Evolutionary conservation across 768 basidiomycete genomes (phyloP).

Genomic region (Kwoniella sp.): DNA sequence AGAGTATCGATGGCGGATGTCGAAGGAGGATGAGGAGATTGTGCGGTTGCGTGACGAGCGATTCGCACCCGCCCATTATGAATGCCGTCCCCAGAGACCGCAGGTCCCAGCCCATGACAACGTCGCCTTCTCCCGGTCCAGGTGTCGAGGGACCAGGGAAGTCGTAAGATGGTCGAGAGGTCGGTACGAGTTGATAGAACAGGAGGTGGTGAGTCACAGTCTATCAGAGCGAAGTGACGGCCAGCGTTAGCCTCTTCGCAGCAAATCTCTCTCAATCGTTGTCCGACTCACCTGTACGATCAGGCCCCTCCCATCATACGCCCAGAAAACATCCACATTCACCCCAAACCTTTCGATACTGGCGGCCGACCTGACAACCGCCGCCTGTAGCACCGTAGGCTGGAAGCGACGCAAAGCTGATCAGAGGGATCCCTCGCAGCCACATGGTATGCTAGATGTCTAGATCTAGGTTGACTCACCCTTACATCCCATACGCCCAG

Average conservation of each 20-base stretch:
- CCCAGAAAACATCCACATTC: conserved; percentile 75
- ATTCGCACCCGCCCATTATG: conserved; percentile 41
- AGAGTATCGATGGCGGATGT: conserved; percentile 37
- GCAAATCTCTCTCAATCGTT: too few relatives aligned
- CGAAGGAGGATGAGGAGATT: conserved; percentile 36
- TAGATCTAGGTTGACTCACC: too few relatives aligned
- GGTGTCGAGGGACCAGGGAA: conserved; percentile 23
- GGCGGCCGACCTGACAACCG: conserved; percentile 72
- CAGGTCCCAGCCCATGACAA: conserved; percentile 36
- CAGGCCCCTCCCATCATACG: conserved; percentile 76
- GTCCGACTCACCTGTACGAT: conserved; percentile 69
- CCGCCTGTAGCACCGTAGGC: conserved; percentile 61
- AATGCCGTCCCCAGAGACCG: conserved; percentile 35
- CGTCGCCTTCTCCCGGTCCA: conserved; percentile 53
- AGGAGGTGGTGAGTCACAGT: conserved; percentile 80
- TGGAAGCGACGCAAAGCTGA: conserved; percentile 47
- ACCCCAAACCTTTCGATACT: conserved; percentile 83
- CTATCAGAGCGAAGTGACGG: conserved; percentile 60
- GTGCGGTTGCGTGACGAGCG: conserved; percentile 33
- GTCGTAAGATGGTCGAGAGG: conserved; percentile 55
- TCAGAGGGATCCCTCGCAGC: not conserved
- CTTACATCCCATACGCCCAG: conserved; percentile 51
- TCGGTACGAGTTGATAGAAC: conserved; percentile 66
- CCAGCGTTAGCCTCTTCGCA: conserved; percentile 4
- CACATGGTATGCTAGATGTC: not conserved